Percentiles rank a stretch among this genome's conserved stretches.
Conservation (phyloP, 176 grass and related monocot species). For the Leersia perrieri region DNA sequence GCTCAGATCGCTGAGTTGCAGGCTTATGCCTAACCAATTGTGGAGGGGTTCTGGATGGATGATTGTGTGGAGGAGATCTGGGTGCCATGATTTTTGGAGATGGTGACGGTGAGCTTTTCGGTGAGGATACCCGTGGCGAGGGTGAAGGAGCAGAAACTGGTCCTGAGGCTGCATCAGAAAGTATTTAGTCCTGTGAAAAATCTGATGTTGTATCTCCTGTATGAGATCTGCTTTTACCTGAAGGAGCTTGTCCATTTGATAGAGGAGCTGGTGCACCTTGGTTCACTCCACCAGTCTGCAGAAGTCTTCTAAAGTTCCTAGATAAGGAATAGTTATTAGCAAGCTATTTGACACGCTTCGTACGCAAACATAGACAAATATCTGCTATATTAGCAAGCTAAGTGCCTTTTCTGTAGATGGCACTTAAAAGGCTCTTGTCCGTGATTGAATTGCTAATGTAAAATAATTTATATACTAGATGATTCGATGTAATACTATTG, state of each 20-base stretch:
- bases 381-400: neutral
- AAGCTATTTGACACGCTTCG: neutral
- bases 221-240: conserved; percentile 11
- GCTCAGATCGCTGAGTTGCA: conserved; percentile 15
- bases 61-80: conserved; percentile 21
- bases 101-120: conserved; percentile 23
- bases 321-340: conserved; percentile 5
- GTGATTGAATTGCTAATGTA: neutral
- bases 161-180: conserved; percentile 22
- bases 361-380: neutral
- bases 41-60: conserved; percentile 20
- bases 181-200: neutral
- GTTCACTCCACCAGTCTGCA: conserved; percentile 34
- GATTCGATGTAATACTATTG: neutral
- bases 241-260: neutral
- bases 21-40: conserved; percentile 26
- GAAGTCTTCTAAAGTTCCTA: conserved; percentile 41
- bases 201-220: conserved; percentile 26
- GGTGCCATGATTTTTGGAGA: conserved; percentile 23
- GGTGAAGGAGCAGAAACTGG: conserved; percentile 38
- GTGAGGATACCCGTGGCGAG: conserved; percentile 20
- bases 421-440: neutral
- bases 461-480: neutral
- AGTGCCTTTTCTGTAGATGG: neutral
- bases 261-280: conserved; percentile 25